phyloP scores from a whole-genome alignment of 805 yeast species.

The Blastobotrys peoriensis region DNA sequence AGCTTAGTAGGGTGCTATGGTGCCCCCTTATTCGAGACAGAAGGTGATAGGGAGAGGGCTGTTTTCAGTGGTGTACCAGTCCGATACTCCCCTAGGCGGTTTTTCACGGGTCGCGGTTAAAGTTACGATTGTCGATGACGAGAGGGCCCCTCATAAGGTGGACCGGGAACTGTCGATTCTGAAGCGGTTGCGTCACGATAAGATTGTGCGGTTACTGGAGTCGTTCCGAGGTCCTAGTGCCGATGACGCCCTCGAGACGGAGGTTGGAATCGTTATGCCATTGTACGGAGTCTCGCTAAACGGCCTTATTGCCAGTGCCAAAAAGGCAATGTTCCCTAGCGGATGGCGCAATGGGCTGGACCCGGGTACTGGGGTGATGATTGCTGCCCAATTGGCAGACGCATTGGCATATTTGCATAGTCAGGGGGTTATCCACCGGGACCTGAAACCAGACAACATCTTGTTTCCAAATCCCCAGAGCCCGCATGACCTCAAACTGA shows the following conservation, averaged over 20 bases:
- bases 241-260: constrained; percentile 26
- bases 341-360: constrained; percentile 34
- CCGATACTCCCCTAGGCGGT: constrained; percentile 14
- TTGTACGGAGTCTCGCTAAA: constrained; percentile 34
- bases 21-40: neutral
- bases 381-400: constrained; percentile 16
- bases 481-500: constrained; percentile 33
- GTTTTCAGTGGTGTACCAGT: constrained; percentile 38
- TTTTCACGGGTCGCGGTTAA: constrained; percentile 45
- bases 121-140: constrained; percentile 43
- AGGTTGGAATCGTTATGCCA: constrained; percentile 39
- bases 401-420: constrained; percentile 24
- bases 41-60: constrained; percentile 37
- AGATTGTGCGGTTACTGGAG: constrained; percentile 24
- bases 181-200: constrained; percentile 15
- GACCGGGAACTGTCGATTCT: constrained; percentile 41
- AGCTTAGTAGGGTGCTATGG: no score
- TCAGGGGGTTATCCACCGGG: constrained; percentile 33
- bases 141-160: constrained; percentile 50
- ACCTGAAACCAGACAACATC: constrained; percentile 68
- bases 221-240: constrained; percentile 19
- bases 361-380: constrained; percentile 22
- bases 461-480: constrained; percentile 39
- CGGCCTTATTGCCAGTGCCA: constrained; percentile 29
- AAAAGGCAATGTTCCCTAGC: constrained; percentile 31